Evolutionary conservation across 1,284 basidiomycete genomes (phyloP).

Genomic region (Ustilago cynodontis): DNA sequence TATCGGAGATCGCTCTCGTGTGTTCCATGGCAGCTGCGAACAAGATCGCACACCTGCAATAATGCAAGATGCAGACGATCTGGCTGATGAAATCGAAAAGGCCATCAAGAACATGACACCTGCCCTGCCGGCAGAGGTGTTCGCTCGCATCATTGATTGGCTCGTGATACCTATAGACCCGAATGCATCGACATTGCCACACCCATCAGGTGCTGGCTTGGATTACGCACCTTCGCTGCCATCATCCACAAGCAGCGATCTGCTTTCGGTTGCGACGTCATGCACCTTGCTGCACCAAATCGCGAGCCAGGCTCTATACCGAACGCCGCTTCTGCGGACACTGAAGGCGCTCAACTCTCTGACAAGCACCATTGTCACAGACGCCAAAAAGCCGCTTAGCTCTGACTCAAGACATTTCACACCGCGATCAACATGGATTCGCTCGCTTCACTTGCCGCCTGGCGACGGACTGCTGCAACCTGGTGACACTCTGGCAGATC

Average conservation of each 20-base stretch:
- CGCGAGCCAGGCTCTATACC: conserved; percentile 12
- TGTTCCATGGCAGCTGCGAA: neutral
- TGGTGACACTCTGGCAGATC: conserved; percentile 39
- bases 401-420: neutral
- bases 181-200: conserved; percentile 32
- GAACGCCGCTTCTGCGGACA: conserved; percentile 24
- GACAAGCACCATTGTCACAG: conserved; percentile 21
- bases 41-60: neutral
- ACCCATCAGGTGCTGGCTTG: conserved; percentile 15
- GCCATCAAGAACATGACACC: conserved; percentile 9
- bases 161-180: conserved; percentile 25
- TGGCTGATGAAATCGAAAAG: neutral
- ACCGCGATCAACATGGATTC: conserved; percentile 8
- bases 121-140: conserved; percentile 34
- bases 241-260: conserved; percentile 13
- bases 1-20: neutral
- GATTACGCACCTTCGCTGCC: conserved; percentile 21
- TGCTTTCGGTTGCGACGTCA: conserved; percentile 19
- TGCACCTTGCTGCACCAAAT: conserved; percentile 22
- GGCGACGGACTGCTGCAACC: conserved; percentile 40
- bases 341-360: conserved; percentile 29
- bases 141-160: conserved; percentile 26
- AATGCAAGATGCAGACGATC: neutral
- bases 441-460: conserved; percentile 31
- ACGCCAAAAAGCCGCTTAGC: conserved; percentile 13